phyloP scores from a whole-genome alignment of 768 basidiomycete species.

The Lanmaoa pseudosensibilis region DNA sequence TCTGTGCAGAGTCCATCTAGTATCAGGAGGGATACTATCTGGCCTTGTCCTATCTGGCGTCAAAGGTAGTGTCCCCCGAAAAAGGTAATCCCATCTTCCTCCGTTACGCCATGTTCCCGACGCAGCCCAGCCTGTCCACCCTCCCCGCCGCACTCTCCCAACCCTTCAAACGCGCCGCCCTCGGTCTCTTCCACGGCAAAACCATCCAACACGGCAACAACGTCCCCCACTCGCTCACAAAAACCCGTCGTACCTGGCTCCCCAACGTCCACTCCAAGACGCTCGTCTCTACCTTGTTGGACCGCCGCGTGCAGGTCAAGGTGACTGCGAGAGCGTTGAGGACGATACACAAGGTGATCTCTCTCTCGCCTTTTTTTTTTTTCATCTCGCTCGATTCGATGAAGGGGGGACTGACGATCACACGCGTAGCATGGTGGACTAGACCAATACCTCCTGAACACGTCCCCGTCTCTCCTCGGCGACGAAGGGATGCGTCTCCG shows the following conservation, averaged over 20 bases:
- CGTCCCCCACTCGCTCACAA: constrained; percentile 85
- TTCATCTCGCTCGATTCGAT: no score
- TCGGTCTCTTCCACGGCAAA: constrained; percentile 83
- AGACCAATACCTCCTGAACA: constrained; percentile 63
- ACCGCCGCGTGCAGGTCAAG: constrained; percentile 59
- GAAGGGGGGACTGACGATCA: not conserved
- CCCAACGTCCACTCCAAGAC: constrained; percentile 84
- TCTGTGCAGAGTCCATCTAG: no score
- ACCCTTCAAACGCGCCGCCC: constrained; percentile 79
- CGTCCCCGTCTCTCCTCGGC: constrained; percentile 39
- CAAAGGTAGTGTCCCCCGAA: not conserved
- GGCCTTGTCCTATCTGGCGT: no score
- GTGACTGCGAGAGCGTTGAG: constrained; percentile 74
- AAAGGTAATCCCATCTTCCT: constrained; percentile 3
- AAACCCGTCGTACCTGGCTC: constrained; percentile 85
- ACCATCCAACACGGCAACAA: constrained; percentile 82
- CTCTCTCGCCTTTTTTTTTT: not conserved
- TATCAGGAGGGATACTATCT: no score
- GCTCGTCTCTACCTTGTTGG: constrained; percentile 64
- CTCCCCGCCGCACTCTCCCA: constrained; percentile 45
- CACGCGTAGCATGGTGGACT: constrained; percentile 58
- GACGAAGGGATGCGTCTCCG: constrained; percentile 49
- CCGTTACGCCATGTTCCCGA: constrained; percentile 23
- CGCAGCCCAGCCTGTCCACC: constrained; percentile 13
- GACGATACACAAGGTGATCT: constrained; percentile 72